phyloP scores from a whole-genome alignment of 306 rosid species.

The Geum urbanum region DNA sequence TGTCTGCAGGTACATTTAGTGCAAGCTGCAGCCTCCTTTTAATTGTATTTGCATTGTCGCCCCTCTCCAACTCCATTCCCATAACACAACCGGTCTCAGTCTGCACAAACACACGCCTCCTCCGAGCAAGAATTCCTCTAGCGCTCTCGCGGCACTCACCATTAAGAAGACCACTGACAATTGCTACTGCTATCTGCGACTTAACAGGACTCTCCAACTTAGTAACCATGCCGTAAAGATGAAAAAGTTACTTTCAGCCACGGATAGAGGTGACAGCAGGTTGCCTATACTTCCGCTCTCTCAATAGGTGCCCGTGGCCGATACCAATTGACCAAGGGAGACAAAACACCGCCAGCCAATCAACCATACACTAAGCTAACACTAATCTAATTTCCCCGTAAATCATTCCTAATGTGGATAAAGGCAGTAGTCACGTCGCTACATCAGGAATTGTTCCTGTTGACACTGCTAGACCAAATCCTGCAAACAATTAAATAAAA shows the following conservation, averaged over 20 bases:
- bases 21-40: constrained; percentile 70
- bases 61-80: constrained; percentile 68
- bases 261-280: neutral
- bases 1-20: constrained; percentile 70
- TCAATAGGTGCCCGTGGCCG: constrained; percentile 11
- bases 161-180: constrained; percentile 43
- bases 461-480: neutral
- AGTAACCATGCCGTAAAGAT: constrained; percentile 37
- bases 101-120: constrained; percentile 78
- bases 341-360: neutral
- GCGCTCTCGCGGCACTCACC: constrained; percentile 36
- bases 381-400: neutral
- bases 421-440: neutral
- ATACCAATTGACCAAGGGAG: constrained; percentile 24
- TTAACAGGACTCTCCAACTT: constrained; percentile 45
- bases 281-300: constrained; percentile 17
- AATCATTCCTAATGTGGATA: neutral
- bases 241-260: neutral
- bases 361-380: constrained; percentile 20
- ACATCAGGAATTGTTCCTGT: constrained; percentile 9
- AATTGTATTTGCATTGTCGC: constrained; percentile 77
- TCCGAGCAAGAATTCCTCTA: constrained; percentile 54
- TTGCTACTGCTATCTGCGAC: constrained; percentile 51
- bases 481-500: constrained; percentile 4
- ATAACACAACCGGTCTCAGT: constrained; percentile 74